phyloP scores from a whole-genome alignment of 2,329 filamentous ascomycete species.

The Phyllosticta capitalensis region DNA sequence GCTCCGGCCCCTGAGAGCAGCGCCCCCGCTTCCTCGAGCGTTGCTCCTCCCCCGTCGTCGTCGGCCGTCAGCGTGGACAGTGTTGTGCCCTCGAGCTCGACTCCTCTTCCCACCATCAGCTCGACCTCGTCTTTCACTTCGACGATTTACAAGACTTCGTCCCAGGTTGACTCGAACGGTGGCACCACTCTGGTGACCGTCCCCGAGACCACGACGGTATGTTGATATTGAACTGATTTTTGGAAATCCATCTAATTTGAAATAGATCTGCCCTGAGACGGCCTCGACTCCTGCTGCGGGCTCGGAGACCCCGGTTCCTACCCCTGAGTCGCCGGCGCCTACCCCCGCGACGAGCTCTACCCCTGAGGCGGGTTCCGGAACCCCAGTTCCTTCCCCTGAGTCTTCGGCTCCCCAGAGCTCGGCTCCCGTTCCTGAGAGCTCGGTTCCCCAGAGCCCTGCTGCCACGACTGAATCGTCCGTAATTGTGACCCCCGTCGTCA shows the following conservation, averaged over 20 bases:
- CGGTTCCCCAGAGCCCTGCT: background rate
- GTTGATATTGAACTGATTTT: background rate
- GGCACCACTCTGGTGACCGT: background rate
- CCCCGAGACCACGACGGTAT: background rate
- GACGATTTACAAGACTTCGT: background rate
- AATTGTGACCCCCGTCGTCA: background rate
- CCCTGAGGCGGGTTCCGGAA: background rate
- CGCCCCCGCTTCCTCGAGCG: background rate
- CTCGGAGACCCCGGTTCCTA: background rate
- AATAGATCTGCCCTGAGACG: slow-evolving; percentile 6
- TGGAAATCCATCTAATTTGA: background rate
- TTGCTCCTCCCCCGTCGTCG: background rate
- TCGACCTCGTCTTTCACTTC: slow-evolving; percentile 2
- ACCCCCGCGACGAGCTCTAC: slow-evolving; percentile 2
- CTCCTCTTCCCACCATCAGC: slow-evolving; percentile 1
- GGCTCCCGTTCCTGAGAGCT: background rate
- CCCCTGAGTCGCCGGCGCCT: background rate
- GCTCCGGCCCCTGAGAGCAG: background rate
- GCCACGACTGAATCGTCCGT: background rate
- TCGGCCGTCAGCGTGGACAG: background rate
- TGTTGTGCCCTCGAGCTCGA: background rate
- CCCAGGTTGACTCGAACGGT: background rate
- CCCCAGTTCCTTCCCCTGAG: background rate
- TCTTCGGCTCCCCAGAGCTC: background rate
- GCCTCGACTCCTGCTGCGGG: background rate